Evolutionary conservation across 2,329 filamentous ascomycete species (phyloP).

Genomic region (Lecanicillium sp.): DNA sequence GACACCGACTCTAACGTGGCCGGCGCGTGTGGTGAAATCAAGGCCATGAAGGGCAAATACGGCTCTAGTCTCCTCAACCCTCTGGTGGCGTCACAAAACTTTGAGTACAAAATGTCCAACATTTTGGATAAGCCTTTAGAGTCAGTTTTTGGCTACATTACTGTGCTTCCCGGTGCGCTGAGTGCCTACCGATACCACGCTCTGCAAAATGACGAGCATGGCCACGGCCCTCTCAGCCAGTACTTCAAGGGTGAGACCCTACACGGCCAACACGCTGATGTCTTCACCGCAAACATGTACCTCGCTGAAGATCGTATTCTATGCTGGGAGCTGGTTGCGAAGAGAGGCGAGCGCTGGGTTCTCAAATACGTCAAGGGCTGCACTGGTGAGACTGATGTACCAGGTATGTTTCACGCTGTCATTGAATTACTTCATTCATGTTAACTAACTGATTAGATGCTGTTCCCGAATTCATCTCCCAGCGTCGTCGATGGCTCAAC

Average conservation of each 20-base stretch:
- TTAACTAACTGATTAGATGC: conserved; percentile 52
- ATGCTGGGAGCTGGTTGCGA: conserved; percentile 93
- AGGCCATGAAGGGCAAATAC: conserved; percentile 85
- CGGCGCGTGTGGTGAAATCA: conserved; percentile 95
- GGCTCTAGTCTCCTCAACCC: conserved; percentile 85
- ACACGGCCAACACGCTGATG: conserved; percentile 91
- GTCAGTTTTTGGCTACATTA: conserved; percentile 97
- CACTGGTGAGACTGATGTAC: conserved; percentile 95
- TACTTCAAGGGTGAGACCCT: conserved; percentile 99
- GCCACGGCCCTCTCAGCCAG: conserved; percentile 89
- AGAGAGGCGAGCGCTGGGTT: conserved; percentile 91
- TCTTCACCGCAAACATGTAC: conserved; percentile 97
- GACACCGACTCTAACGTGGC: conserved; percentile 97
- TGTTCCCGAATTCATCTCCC: conserved; percentile 94
- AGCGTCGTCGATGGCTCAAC: conserved; percentile 94
- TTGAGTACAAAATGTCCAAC: conserved; percentile 99
- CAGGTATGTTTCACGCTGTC: conserved; percentile 53
- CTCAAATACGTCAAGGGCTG: conserved; percentile 96
- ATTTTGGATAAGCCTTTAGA: conserved; percentile 97
- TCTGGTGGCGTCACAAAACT: conserved; percentile 93
- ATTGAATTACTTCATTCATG: not conserved
- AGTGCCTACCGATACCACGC: conserved; percentile 95
- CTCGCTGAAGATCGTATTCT: conserved; percentile 84
- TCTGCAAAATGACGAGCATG: conserved; percentile 91
- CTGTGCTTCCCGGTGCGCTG: conserved; percentile 87